Percentiles rank a stretch among this genome's conserved stretches.
Conservation (phyloP, 1,284 basidiomycete species). For the Leccinum fallax region DNA sequence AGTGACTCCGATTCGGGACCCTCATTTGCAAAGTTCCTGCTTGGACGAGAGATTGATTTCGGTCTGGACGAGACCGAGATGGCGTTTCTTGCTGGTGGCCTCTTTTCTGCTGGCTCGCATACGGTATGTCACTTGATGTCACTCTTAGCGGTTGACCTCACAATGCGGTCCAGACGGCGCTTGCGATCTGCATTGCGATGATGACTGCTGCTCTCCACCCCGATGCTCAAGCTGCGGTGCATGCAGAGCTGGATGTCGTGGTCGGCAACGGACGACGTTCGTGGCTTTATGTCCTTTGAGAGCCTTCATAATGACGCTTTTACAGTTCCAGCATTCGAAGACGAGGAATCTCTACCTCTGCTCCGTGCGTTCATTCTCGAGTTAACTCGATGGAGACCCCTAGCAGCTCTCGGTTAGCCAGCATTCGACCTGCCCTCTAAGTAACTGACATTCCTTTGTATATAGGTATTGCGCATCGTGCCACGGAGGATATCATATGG, state of each 20-base stretch:
- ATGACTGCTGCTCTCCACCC: constrained; percentile 6
- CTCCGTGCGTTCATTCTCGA: constrained; percentile 19
- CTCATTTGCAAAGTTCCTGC: constrained; percentile 18
- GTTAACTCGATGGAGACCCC: constrained; percentile 12
- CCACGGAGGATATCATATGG: constrained; percentile 18
- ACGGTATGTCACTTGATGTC: constrained; percentile 4
- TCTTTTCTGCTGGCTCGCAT: constrained; percentile 12
- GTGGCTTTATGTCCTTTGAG: neutral
- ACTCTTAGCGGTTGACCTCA: neutral
- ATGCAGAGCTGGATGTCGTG: constrained; percentile 14
- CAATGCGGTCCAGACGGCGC: neutral
- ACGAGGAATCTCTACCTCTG: constrained; percentile 5
- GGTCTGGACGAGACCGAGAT: constrained; percentile 17
- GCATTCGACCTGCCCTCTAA: neutral
- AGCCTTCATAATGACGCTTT: neutral
- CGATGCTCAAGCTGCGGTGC: constrained; percentile 13
- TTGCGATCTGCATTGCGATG: constrained; percentile 1
- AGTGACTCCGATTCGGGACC: constrained; percentile 8
- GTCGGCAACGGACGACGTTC: constrained; percentile 6
- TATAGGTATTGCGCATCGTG: constrained; percentile 9
- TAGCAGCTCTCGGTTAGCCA: constrained; percentile 3
- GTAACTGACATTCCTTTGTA: neutral
- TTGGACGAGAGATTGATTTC: constrained; percentile 7
- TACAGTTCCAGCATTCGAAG: constrained; percentile 13
- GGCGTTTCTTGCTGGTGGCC: constrained; percentile 11